phyloP scores from a whole-genome alignment of 345 rosid species.

The Bruguiera sexangula region DNA sequence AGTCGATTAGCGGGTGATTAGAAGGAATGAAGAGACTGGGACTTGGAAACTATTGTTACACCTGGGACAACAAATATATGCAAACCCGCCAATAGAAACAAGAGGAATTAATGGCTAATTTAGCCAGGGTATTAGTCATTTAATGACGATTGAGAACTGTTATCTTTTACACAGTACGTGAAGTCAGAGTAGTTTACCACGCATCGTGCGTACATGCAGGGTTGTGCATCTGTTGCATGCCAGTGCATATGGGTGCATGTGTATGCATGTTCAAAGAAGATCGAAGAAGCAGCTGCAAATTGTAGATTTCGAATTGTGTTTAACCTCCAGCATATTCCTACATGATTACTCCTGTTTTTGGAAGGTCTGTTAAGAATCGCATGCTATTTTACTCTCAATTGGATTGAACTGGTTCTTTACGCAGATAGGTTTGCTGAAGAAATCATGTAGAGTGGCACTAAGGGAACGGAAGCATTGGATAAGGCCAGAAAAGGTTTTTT shows the following conservation, averaged over 20 bases:
- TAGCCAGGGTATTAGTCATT: too few species aligned
- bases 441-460: conserved; percentile 56
- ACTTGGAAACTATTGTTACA: neutral
- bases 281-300: neutral
- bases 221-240: neutral
- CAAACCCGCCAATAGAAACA: neutral
- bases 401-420: conserved; percentile 9
- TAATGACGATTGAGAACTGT: too few species aligned
- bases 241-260: neutral
- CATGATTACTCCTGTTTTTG: neutral
- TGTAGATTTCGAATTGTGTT: neutral
- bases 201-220: neutral
- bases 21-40: neutral
- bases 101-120: too few species aligned
- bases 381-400: neutral
- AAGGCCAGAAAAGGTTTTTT: conserved; percentile 62
- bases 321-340: neutral
- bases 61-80: neutral
- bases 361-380: neutral
- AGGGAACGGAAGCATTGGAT: conserved; percentile 78
- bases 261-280: neutral
- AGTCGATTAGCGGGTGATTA: neutral
- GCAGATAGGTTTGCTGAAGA: conserved; percentile 65
- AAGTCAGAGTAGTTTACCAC: neutral
- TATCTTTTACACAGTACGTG: too few species aligned